Evolutionary conservation across 2,329 filamentous ascomycete genomes (phyloP), one percentile per base, ranked within the genome.

Genomic region (Colletotrichum agaves): DNA sequence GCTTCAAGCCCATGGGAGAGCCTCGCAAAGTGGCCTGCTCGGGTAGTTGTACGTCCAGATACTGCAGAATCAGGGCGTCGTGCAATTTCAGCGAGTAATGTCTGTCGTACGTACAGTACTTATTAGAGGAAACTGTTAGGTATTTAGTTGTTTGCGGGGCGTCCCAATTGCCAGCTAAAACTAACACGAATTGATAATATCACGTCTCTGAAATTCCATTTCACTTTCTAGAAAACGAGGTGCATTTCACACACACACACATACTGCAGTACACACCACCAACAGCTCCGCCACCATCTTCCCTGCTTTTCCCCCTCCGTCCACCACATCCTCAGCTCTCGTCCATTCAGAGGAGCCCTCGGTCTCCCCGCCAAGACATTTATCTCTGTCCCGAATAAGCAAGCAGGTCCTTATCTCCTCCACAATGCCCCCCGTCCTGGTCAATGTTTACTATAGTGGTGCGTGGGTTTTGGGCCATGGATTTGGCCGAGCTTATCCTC

Each of bases 391-490:
- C 65, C n/a, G 60, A 68, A 64, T 55, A 64, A 59, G 65, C 65
- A 64, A 59, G 65, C 65, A 68, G 65, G 61, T 65, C 64, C 53
- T 64, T 68, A 68, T 65, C 65, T 68, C 61, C 61, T 64, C 64
- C 64, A 64, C 64, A 63, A n/a, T 44, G 10, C 35, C 44, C 63
- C 63, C 11, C 13, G 35, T 37, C 35, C 37, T 49, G 21, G 47
- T 55, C 37, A 8, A 19, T 35, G 41, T 59, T 19, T 19, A 31
- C n/a, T n/a, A n/a, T n/a, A n/a, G n/a, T n/a, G n/a, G n/a, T n/a
- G n/a, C n/a, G 37, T 61, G 43, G 50, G 33, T 23, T 39, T 31
- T 17, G 46, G 33, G 47, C 6, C 61, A 67, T 64, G 64, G 61
- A 6, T 59, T 64, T 31, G 46, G 13, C 53, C 64, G 53, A 64